Evolutionary conservation across 2,329 filamentous ascomycete species (phyloP).

Genomic region (Cercospora canescens): DNA sequence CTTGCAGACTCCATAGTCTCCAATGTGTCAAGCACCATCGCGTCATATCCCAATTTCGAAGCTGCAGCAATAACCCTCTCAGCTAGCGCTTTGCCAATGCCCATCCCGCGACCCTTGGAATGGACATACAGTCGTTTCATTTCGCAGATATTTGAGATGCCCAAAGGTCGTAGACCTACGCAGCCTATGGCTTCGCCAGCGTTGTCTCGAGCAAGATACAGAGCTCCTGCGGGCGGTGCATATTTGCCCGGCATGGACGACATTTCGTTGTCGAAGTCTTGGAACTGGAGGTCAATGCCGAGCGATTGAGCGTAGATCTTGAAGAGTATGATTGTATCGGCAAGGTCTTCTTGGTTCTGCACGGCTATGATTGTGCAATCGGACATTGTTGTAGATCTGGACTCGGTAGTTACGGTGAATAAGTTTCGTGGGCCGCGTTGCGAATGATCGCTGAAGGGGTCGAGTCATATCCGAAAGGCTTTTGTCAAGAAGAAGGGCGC

Average conservation of each 20-base stretch:
- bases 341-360: slow-evolving; percentile 43
- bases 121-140: slow-evolving; percentile 60
- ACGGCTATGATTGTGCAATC: slow-evolving; percentile 39
- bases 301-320: slow-evolving; percentile 45
- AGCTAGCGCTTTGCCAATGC: slow-evolving; percentile 52
- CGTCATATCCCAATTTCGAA: slow-evolving; percentile 49
- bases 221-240: slow-evolving; percentile 45
- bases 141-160: slow-evolving; percentile 38
- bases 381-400: background rate
- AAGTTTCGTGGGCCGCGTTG: background rate
- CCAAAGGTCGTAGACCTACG: slow-evolving; percentile 50
- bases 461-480: background rate
- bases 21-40: slow-evolving; percentile 59
- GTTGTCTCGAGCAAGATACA: slow-evolving; percentile 50
- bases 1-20: slow-evolving; percentile 53
- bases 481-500: background rate
- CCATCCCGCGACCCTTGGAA: slow-evolving; percentile 50
- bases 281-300: slow-evolving; percentile 57
- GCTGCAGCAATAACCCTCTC: slow-evolving; percentile 48
- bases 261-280: slow-evolving; percentile 57
- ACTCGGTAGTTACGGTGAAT: background rate
- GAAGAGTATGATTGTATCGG: slow-evolving; percentile 40
- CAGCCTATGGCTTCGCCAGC: slow-evolving; percentile 47
- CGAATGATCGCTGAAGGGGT: background rate
- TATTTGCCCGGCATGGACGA: slow-evolving; percentile 57